Evolutionary conservation across 305 asterid genomes (phyloP), one percentile per base, ranked within the genome.

Genomic region (Withania somnifera): DNA sequence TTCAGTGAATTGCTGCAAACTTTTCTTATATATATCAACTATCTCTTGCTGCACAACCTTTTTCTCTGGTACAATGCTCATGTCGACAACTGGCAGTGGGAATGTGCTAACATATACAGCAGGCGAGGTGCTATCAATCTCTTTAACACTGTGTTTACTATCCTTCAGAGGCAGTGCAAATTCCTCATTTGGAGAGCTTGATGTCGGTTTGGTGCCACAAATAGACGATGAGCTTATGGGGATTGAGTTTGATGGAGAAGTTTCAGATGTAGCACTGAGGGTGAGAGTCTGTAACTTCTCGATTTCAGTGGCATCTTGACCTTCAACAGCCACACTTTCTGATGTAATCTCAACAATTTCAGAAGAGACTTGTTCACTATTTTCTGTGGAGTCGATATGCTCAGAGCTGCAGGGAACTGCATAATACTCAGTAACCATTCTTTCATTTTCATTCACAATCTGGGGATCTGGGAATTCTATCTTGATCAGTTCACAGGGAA

Each of bases 401-500:
- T n/a, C n/a, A n/a, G n/a, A n/a, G n/a, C n/a, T n/a, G n/a, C n/a
- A n/a, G n/a, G n/a, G n/a, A n/a, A n/a, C n/a, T n/a, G n/a, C n/a
- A n/a, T n/a, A 85, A 75, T 95, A 97, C 84, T 97, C 98, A 0
- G 92, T 91, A 5, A 92, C 98, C 99, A 97, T 97, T 87, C 90
- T 88, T 71, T 97, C 77, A 67, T 95, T 95, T 89, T 97, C 98
- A 32, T 91, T 94, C 7, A 75, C 89, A 14, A 97, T 87, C 82
- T 93, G 89, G 2, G 98, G 99, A 82, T 97, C 99, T 1, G 98
- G 99, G 83, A 97, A 97, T 90, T 97, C 99, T 8, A 97, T 92
- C 84, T 86, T 93, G 38, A n/a, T 93, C 98, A 84, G 92, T n/a
- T n/a, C n/a, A n/a, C n/a, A n/a, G n/a, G n/a, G n/a, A n/a, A n/a